These are phyloP conservation scores for Candida sonorensis DNA, from an alignment of 805 yeast genomes.

Conservation along the genomic window DNA sequence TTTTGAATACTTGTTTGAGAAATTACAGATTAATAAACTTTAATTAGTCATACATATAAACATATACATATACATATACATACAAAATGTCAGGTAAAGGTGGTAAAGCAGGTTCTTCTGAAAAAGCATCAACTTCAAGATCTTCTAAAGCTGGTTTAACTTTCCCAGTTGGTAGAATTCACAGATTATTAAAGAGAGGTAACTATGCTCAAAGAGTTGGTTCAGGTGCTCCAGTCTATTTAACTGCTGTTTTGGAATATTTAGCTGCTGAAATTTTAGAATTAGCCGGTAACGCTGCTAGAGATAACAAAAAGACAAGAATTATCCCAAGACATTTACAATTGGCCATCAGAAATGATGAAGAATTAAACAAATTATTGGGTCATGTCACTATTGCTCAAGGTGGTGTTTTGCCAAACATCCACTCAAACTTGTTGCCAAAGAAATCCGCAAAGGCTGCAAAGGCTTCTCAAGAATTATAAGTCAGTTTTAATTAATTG, in stretches of 20 bases:
- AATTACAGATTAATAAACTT: no score
- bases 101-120: slow-evolving; percentile 91
- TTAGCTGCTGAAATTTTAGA: slow-evolving; percentile 97
- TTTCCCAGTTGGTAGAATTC: slow-evolving; percentile 99
- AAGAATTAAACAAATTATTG: slow-evolving; percentile 91
- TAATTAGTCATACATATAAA: not conserved
- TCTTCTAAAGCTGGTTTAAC: slow-evolving; percentile 98
- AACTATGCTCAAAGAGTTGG: slow-evolving; percentile 98
- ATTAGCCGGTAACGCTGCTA: slow-evolving; percentile 98
- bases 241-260: slow-evolving; percentile 95
- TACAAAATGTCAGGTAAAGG: slow-evolving; percentile 59
- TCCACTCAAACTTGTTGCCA: slow-evolving; percentile 83
- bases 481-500: no score
- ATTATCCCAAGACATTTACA: slow-evolving; percentile 98
- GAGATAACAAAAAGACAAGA: slow-evolving; percentile 98
- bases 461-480: slow-evolving; percentile 54
- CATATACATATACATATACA: slow-evolving; percentile 1
- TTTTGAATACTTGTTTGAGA: no score
- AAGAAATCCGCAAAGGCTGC: slow-evolving; percentile 45
- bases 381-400: slow-evolving; percentile 94
- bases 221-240: slow-evolving; percentile 98
- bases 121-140: slow-evolving; percentile 95
- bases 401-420: slow-evolving; percentile 99
- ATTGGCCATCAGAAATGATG: slow-evolving; percentile 98
- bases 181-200: slow-evolving; percentile 93